Evolutionary conservation across 2,329 filamentous ascomycete genomes (phyloP).

Genomic region (Neofusicoccum parvum): DNA sequence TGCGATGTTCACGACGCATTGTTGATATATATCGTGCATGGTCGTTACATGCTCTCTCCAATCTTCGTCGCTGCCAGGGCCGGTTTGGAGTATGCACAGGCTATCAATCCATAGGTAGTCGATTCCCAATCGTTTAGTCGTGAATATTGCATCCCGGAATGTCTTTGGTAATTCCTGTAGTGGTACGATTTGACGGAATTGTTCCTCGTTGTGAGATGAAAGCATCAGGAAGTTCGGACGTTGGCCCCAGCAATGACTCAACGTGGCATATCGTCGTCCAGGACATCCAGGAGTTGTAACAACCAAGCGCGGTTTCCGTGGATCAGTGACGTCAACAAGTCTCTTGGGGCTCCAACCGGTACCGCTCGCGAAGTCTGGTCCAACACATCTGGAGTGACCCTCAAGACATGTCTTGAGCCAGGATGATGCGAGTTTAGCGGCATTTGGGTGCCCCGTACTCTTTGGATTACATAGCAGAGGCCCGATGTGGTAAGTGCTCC

Average conservation of each 20-base stretch:
- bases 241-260: conserved; percentile 26
- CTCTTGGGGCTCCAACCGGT: too few species aligned
- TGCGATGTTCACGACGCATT: conserved; percentile 8
- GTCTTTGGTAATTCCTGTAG: neutral
- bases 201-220: too few species aligned
- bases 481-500: too few species aligned
- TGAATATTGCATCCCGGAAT: neutral
- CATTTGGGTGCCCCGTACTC: too few species aligned
- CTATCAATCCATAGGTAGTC: conserved; percentile 22
- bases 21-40: conserved; percentile 12
- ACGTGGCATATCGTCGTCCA: conserved; percentile 1
- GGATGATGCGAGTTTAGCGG: too few species aligned
- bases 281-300: neutral
- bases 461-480: too few species aligned
- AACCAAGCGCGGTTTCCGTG: neutral
- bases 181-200: neutral
- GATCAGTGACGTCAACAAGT: neutral
- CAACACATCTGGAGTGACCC: too few species aligned
- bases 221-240: conserved; percentile 3
- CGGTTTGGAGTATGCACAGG: conserved; percentile 23
- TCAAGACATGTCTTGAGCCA: too few species aligned
- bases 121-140: neutral
- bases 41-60: conserved; percentile 13
- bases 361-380: too few species aligned
- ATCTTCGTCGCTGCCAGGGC: neutral